Evolutionary conservation across 805 yeast species (phyloP).

Genomic region (Wickerhamomyces hampshirensis): DNA sequence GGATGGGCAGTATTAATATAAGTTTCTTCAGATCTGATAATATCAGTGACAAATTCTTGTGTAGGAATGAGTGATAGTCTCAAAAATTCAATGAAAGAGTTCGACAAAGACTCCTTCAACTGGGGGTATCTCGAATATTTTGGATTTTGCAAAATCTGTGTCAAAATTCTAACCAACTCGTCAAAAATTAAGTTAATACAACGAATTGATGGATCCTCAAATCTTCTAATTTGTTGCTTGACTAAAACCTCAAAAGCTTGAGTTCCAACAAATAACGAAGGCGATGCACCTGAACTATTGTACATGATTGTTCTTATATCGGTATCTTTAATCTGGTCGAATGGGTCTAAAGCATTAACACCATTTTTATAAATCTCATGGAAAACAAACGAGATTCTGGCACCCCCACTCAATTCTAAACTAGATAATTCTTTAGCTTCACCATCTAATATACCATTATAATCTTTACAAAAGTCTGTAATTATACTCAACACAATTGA

Average conservation of each 20-base stretch:
- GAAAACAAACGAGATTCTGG: constrained; percentile 93
- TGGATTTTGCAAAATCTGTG: constrained; percentile 73
- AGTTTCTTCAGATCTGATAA: constrained; percentile 82
- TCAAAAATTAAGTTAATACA: constrained; percentile 90
- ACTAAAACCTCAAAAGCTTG: constrained; percentile 95
- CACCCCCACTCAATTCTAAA: constrained; percentile 94
- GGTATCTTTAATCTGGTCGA: constrained; percentile 90
- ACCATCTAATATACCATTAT: constrained; percentile 87
- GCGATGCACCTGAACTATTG: constrained; percentile 94
- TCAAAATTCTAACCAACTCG: constrained; percentile 83
- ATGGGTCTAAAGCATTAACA: constrained; percentile 87
- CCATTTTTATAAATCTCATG: constrained; percentile 96
- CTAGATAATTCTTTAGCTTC: constrained; percentile 85
- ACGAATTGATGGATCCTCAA: constrained; percentile 88
- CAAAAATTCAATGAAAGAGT: constrained; percentile 72
- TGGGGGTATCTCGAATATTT: constrained; percentile 87
- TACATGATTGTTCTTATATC: constrained; percentile 97
- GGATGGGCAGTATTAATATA: constrained; percentile 98
- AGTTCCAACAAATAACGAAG: constrained; percentile 94
- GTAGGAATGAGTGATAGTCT: constrained; percentile 82
- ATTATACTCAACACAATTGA: constrained; percentile 87
- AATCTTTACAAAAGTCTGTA: constrained; percentile 89
- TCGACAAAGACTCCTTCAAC: constrained; percentile 80
- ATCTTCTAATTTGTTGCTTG: constrained; percentile 86
- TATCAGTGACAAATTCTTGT: constrained; percentile 75